A percentile compares a stretch with the other conserved stretches of the same genome.
Conservation (phyloP, 1,284 basidiomycete genomes). For the Malassezia psittaci region DNA sequence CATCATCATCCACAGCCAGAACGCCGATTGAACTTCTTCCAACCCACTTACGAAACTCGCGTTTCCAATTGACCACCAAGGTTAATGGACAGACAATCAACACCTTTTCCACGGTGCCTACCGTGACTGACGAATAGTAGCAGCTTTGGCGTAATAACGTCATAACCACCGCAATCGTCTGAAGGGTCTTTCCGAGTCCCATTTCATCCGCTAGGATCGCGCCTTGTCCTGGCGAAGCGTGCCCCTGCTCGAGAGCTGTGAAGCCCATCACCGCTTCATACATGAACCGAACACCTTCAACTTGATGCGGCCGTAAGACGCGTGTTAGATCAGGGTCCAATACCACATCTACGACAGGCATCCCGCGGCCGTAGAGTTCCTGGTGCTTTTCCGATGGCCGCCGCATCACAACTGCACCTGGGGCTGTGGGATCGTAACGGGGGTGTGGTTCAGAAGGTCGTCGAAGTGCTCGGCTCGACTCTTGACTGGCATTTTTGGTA, state of each 20-base stretch:
- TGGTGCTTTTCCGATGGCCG: conserved; percentile 63
- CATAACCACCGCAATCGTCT: conserved; percentile 40
- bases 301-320: conserved; percentile 87
- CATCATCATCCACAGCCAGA: conserved; percentile 62
- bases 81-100: conserved; percentile 85
- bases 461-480: not conserved
- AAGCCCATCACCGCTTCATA: conserved; percentile 91
- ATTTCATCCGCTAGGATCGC: conserved; percentile 69
- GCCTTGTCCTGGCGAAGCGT: conserved; percentile 63
- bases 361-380: conserved; percentile 55
- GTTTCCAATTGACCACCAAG: conserved; percentile 88
- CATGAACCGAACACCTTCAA: conserved; percentile 97
- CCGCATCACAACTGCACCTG: conserved; percentile 75
- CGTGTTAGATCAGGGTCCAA: conserved; percentile 80
- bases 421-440: conserved; percentile 28
- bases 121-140: conserved; percentile 32
- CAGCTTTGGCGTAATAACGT: conserved; percentile 39
- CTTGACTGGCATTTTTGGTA: not conserved
- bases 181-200: conserved; percentile 54
- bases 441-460: conserved; percentile 9
- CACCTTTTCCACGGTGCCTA: conserved; percentile 32
- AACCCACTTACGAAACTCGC: conserved; percentile 81
- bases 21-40: conserved; percentile 68
- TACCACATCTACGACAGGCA: conserved; percentile 57
- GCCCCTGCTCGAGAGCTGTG: conserved; percentile 36